Evolutionary conservation across 2,329 filamentous ascomycete genomes (phyloP), one percentile per base, ranked within the genome.

Genomic region (Fusarium anthophilum): DNA sequence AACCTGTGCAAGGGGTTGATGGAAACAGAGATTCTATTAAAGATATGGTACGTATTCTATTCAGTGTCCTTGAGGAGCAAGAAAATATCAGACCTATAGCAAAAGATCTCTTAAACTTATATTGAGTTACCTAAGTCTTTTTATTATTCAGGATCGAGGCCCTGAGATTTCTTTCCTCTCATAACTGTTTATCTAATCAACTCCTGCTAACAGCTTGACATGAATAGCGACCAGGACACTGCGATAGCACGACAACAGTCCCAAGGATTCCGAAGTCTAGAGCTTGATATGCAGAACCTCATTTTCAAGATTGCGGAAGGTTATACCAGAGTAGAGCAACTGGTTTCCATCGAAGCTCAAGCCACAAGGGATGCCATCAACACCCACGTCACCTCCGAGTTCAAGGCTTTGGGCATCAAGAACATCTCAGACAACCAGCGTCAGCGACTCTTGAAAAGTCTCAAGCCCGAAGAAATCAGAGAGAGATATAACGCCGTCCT

Each of bases 171-270:
- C 2, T 38, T 37, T 9, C 35, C 11, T 20, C 18, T 2, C 18
- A 18, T 12, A 20, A 38, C 11, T 20, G 7, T 13, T 5, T 4
- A 3, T 39, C 8, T 35, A 8, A 15, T 11, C n/a, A 17, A 44
- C 3, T 9, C 15, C n/a, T 24, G 1, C 37, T 64, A 6, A 56
- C 4, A 8, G 14, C 3, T 0, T 2, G 22, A 6, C 1, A 0
- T 14, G 4, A 8, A 32, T 1, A 66, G 50, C 0, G 18, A 32
- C 8, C 24, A 39, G 5, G 5, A 22, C 4, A 28, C n/a, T 1
- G 58, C 58, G 1, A 39, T 63, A 41, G 13, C 53, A 41, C 13
- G 20, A 2, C 18, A 55, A 10, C 44, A 66, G 15, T n/a, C 5
- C 3, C 50, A 58, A 8, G 13, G 8, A 5, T 67, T 66, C 6